Conservation (phyloP, 805 yeast genomes). For the Pachysolen tannophilus region DNA sequence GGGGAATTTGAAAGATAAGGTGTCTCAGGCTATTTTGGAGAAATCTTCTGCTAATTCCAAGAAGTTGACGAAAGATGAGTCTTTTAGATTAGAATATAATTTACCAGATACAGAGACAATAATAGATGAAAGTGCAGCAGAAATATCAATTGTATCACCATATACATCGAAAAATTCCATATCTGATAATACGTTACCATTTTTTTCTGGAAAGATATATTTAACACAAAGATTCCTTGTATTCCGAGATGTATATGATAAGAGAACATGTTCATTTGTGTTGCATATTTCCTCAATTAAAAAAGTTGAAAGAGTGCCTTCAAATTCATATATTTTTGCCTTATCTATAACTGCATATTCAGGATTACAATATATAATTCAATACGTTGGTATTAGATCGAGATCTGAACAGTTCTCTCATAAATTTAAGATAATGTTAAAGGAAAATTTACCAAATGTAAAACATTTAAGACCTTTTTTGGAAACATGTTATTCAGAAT, state of each 20-base stretch:
- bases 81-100: constrained; percentile 55
- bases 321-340: constrained; percentile 70
- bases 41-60: constrained; percentile 23
- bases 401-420: constrained; percentile 78
- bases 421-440: constrained; percentile 50
- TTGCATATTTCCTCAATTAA: constrained; percentile 72
- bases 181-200: constrained; percentile 8
- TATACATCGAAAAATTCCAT: constrained; percentile 6
- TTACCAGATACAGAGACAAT: constrained; percentile 68
- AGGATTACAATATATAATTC: constrained; percentile 53
- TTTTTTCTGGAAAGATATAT: constrained; percentile 56
- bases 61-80: constrained; percentile 59
- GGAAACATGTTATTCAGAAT: constrained; percentile 78
- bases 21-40: constrained; percentile 39
- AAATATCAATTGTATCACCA: constrained; percentile 31
- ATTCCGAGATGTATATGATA: constrained; percentile 66
- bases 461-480: constrained; percentile 57
- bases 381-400: constrained; percentile 72
- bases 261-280: constrained; percentile 56
- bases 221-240: constrained; percentile 70
- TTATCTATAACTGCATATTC: constrained; percentile 63
- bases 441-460: constrained; percentile 55
- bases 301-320: constrained; percentile 80
- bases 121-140: constrained; percentile 61
- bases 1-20: constrained; percentile 20